Evolutionary conservation across 257 asterid species (phyloP).

Genomic region (Solanum commersonii): DNA sequence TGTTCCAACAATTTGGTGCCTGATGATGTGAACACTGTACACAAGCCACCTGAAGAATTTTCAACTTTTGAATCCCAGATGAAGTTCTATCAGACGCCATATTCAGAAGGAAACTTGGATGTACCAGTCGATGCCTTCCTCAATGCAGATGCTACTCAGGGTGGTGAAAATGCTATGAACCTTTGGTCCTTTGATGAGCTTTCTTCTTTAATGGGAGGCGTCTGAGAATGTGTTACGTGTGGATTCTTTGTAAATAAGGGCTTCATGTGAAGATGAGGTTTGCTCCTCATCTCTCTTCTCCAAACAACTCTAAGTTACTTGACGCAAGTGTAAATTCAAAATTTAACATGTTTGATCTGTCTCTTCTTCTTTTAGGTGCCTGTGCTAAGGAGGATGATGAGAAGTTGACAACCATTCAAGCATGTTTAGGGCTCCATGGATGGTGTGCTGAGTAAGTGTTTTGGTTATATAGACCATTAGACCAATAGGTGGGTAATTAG

Average conservation of each 20-base stretch:
- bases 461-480: neutral
- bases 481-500: conserved; percentile 29
- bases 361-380: conserved; percentile 19
- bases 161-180: conserved; percentile 39
- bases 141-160: conserved; percentile 42
- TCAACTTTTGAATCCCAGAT: conserved; percentile 47
- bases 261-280: conserved; percentile 38
- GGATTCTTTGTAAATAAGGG: conserved; percentile 55
- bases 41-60: conserved; percentile 26
- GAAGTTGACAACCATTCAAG: conserved; percentile 18
- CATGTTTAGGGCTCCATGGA: neutral
- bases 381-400: conserved; percentile 2
- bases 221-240: conserved; percentile 3
- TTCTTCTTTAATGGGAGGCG: conserved; percentile 37
- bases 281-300: neutral
- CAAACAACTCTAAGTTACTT: neutral
- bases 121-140: conserved; percentile 58
- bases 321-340: neutral
- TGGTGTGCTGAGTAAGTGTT: conserved; percentile 1
- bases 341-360: neutral
- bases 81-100: conserved; percentile 54
- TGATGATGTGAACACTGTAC: conserved; percentile 4
- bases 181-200: conserved; percentile 73
- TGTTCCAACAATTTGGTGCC: conserved; percentile 14
- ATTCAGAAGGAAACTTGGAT: conserved; percentile 55